Percentiles rank a stretch among this genome's conserved stretches.
These are phyloP conservation scores for Trifolium fragiferum DNA, from an alignment of 306 rosid genomes.

Conservation along the genomic window DNA sequence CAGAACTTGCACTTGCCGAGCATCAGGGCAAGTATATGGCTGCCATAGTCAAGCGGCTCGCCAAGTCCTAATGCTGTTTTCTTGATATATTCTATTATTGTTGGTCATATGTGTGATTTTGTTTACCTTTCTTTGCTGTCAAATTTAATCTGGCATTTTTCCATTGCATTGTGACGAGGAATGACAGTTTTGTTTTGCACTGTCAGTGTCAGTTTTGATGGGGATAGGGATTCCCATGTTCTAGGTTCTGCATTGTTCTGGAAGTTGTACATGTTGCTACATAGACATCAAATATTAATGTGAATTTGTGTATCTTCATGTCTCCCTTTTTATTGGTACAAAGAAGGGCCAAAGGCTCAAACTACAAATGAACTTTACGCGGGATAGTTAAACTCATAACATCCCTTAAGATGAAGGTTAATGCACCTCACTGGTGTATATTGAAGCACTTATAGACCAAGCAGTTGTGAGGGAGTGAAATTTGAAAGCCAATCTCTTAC, in stretches of 20 bases:
- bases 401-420: neutral
- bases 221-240: constrained; percentile 39
- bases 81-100: constrained; percentile 48
- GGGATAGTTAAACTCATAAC: neutral
- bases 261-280: constrained; percentile 41
- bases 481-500: neutral
- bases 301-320: constrained; percentile 36
- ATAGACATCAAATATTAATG: constrained; percentile 22
- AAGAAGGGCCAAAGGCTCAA: neutral
- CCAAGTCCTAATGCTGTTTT: constrained; percentile 49
- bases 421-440: neutral
- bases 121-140: constrained; percentile 18
- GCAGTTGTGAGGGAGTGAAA: neutral
- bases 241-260: constrained; percentile 40
- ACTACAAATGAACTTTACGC: neutral
- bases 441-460: neutral
- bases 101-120: constrained; percentile 26
- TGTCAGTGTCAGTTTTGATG: constrained; percentile 29
- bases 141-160: constrained; percentile 53
- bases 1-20: constrained; percentile 89
- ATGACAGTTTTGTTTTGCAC: constrained; percentile 22
- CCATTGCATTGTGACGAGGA: constrained; percentile 30
- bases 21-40: constrained; percentile 98
- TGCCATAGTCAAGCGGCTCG: constrained; percentile 73
- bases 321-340: neutral